A percentile compares a stretch with the other conserved stretches of the same genome.
phyloP scores from a whole-genome alignment of 140 eudicot species.

The Ambrosia hybrid region DNA sequence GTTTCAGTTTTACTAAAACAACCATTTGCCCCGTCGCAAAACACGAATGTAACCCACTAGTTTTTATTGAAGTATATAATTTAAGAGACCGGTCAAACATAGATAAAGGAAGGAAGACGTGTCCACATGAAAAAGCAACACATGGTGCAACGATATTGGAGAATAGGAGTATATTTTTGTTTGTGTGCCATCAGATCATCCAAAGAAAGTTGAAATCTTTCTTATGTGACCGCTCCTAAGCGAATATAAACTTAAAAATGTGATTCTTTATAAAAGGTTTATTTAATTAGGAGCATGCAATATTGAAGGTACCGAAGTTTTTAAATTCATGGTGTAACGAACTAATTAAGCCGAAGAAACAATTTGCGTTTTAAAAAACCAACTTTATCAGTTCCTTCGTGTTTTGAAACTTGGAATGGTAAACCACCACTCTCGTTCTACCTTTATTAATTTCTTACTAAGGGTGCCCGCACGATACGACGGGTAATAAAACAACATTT shows the following conservation, averaged over 20 bases:
- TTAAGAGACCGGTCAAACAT: conserved; percentile 16
- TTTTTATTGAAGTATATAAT: neutral
- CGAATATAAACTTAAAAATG: conserved; percentile 25
- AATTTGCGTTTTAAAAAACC: too few species aligned
- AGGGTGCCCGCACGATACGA: too few species aligned
- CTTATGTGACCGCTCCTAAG: conserved; percentile 12
- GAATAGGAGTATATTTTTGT: neutral
- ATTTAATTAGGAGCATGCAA: conserved; percentile 1
- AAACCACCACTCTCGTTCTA: too few species aligned
- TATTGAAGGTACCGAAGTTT: conserved; percentile 10
- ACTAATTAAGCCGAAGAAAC: too few species aligned
- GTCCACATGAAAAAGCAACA: conserved; percentile 8
- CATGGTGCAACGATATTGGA: conserved; percentile 12
- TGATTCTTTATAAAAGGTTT: conserved; percentile 16
- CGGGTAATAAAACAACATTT: too few species aligned
- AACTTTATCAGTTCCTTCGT: too few species aligned
- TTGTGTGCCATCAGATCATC: conserved; percentile 47
- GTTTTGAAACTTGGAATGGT: too few species aligned
- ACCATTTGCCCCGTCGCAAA: too few species aligned
- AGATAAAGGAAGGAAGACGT: conserved; percentile 9
- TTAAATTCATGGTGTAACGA: neutral
- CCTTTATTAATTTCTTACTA: too few species aligned
- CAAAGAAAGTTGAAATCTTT: conserved; percentile 38
- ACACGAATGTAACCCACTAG: too few species aligned
- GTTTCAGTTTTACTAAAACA: too few species aligned